Conservation (phyloP, 805 yeast genomes). For the Suhomyces prunicola region DNA sequence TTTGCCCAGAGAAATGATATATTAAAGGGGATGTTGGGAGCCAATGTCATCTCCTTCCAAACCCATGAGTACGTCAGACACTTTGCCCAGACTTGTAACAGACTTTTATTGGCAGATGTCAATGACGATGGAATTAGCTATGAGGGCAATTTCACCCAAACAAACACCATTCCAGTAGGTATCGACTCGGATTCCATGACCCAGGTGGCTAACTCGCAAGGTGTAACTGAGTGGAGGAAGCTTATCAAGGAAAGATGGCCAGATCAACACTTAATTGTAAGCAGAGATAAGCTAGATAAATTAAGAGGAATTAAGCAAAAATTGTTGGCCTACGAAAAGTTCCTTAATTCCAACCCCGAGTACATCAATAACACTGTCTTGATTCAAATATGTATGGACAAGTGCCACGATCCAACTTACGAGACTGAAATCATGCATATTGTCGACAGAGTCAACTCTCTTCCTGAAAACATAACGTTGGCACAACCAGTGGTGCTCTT, state of each 20-base stretch:
- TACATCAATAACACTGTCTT: conserved; percentile 67
- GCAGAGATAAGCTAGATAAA: conserved; percentile 84
- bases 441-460: conserved; percentile 81
- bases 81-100: conserved; percentile 84
- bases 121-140: conserved; percentile 57
- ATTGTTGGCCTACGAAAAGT: conserved; percentile 78
- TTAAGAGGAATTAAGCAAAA: conserved; percentile 88
- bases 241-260: conserved; percentile 79
- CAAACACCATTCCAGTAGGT: conserved; percentile 70
- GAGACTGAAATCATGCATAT: conserved; percentile 73
- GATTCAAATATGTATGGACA: conserved; percentile 76
- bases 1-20: conserved; percentile 80
- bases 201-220: conserved; percentile 42
- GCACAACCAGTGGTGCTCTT: conserved; percentile 82
- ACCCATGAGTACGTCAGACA: conserved; percentile 92
- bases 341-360: conserved; percentile 68
- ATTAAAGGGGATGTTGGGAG: conserved; percentile 81
- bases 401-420: conserved; percentile 53
- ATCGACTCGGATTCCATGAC: conserved; percentile 64
- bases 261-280: conserved; percentile 66
- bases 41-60: conserved; percentile 85
- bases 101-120: conserved; percentile 82
- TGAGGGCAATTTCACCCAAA: conserved; percentile 54
- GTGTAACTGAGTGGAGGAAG: conserved; percentile 62
- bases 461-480: conserved; percentile 66